Evolutionary conservation across 805 yeast genomes (phyloP), one percentile per base, ranked within the genome.

Genomic region (Sugiyamaella chiloensis): DNA sequence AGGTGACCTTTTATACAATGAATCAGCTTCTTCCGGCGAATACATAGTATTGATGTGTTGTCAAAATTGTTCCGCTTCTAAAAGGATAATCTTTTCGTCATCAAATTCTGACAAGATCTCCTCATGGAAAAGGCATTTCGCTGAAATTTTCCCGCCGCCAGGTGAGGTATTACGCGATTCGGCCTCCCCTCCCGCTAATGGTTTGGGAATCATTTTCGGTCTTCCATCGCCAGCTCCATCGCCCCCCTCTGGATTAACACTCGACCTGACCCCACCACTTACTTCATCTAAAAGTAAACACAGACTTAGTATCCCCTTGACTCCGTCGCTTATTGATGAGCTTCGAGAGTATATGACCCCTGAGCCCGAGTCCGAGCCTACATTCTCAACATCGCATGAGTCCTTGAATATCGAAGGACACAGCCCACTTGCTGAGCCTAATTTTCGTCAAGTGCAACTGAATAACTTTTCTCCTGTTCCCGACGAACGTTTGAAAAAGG

Each of bases 291-390:
- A 19, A 12, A 39, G 40, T 19, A 11, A 24, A 7, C 31, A 26
- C 12, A 24, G 50, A 16, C 40, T 47, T 11, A 47, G 37, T 14
- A 46, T 47, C 8, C 46, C 46, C 4, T 21, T 47, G 24, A 47
- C 50, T 8, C 46, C 50, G 11, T 50, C 47, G 2, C 49, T 52
- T 14, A 31, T 43, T 12, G 51, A 50, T 8, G 48, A 52, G 32
- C 46, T 52, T n/a, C 46, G 44, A 35, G 51, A 50, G 21, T 45
- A 44, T 20, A 36, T 52, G 23, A 32, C 36, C 12, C 49, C 49
- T 5, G 49, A 46, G 14, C 37, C 37, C 3, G 21, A 5, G 9
- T 34, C 19, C 37, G 37, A 19, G 19, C 20, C 37, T 4, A 34
- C 21, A 5, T 9, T 4, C 4, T 9, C 14, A 6, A 8, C 5